Percentiles rank a stretch among this genome's conserved stretches.
Conservation (phyloP, 495 filamentous ascomycete species). For the Physcia stellaris region DNA sequence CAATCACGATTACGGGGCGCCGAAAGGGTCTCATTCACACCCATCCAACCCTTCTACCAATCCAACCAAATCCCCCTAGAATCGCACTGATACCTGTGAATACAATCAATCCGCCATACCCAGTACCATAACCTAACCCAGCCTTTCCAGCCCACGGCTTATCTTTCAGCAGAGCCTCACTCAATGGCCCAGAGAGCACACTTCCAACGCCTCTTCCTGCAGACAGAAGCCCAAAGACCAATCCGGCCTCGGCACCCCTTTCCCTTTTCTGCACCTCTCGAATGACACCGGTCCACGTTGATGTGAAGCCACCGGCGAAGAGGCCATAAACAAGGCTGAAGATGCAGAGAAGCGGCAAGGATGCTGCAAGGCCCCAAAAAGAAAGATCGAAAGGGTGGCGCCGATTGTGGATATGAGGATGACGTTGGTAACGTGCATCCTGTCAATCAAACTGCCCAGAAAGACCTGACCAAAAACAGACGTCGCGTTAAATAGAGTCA, state of each 20-base stretch:
- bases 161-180: constrained; percentile 35
- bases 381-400: constrained; percentile 42
- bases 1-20: no score
- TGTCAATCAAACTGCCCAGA: constrained; percentile 48
- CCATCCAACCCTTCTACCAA: constrained; percentile 9
- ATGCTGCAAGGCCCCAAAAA: constrained; percentile 49
- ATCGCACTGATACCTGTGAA: constrained; percentile 28
- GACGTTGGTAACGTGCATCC: constrained; percentile 42
- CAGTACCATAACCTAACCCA: constrained; percentile 21
- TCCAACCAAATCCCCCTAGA: constrained; percentile 9
- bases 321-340: constrained; percentile 57
- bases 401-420: constrained; percentile 45
- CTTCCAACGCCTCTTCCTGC: constrained; percentile 54
- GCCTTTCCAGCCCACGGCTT: constrained; percentile 16
- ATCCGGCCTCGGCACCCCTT: constrained; percentile 35
- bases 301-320: constrained; percentile 49
- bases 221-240: constrained; percentile 49
- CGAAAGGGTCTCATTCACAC: no score
- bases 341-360: constrained; percentile 40
- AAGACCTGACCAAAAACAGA: constrained; percentile 41
- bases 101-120: constrained; percentile 30
- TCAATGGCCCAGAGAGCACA: constrained; percentile 46
- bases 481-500: constrained; percentile 44
- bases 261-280: constrained; percentile 35
- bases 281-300: constrained; percentile 49